Conservation (phyloP, 257 asterid genomes). For the Buddleja alternifolia region DNA sequence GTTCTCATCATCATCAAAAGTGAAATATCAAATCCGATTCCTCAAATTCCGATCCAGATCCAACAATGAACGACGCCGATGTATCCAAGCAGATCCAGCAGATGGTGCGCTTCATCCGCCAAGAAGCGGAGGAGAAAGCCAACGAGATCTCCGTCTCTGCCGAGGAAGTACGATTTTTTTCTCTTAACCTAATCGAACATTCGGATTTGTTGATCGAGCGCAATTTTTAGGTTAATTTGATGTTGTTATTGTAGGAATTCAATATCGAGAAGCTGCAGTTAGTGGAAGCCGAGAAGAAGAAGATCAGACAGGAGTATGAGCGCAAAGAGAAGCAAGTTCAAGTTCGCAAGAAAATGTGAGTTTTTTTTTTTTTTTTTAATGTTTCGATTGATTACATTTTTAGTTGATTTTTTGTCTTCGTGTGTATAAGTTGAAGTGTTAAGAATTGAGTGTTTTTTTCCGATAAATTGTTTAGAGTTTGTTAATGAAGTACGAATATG, state of each 20-base stretch:
- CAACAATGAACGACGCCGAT: slow-evolving; percentile 84
- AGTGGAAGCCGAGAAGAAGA: slow-evolving; percentile 91
- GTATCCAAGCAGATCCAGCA: slow-evolving; percentile 98
- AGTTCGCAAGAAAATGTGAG: slow-evolving; percentile 70
- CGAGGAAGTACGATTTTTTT: slow-evolving; percentile 65
- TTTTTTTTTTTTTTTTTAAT: neutral
- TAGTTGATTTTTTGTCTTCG: neutral
- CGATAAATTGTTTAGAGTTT: slow-evolving; percentile 3
- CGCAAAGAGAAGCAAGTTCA: slow-evolving; percentile 85
- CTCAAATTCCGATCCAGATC: slow-evolving; percentile 34
- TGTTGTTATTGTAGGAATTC: slow-evolving; percentile 60
- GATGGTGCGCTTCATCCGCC: slow-evolving; percentile 99
- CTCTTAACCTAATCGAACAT: neutral
- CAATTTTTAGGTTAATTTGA: neutral
- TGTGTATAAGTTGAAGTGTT: neutral
- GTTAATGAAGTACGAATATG: slow-evolving; percentile 14
- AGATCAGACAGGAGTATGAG: slow-evolving; percentile 83
- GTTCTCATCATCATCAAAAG: no score
- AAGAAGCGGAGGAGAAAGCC: slow-evolving; percentile 97
- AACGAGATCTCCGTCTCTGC: slow-evolving; percentile 95
- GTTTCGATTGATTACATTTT: neutral
- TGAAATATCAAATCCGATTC: no score
- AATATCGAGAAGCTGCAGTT: slow-evolving; percentile 89
- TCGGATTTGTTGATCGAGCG: neutral
- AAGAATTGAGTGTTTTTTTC: neutral